Conservation (phyloP, 2,329 filamentous ascomycete genomes). For the Fusarium transvaalense region DNA sequence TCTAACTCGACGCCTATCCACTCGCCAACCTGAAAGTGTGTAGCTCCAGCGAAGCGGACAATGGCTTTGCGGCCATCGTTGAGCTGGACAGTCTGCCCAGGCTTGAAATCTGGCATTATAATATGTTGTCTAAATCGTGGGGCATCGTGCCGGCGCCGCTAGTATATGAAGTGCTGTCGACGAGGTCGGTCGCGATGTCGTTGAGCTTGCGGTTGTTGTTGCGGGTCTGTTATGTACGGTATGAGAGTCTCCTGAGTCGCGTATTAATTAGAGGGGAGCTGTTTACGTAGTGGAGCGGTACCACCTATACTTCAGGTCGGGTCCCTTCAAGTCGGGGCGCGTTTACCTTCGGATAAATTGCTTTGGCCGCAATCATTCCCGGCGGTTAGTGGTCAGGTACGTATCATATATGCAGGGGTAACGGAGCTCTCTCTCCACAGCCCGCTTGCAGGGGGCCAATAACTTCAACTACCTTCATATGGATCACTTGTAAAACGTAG, state of each 20-base stretch:
- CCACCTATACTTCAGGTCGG: background rate
- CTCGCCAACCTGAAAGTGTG: slow-evolving; percentile 82
- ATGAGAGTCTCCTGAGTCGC: slow-evolving; percentile 40
- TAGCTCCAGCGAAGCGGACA: slow-evolving; percentile 84
- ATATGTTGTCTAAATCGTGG: slow-evolving; percentile 40
- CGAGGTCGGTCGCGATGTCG: slow-evolving; percentile 4
- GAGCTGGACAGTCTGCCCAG: slow-evolving; percentile 83
- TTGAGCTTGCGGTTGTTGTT: slow-evolving; percentile 12
- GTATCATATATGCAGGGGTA: slow-evolving; percentile 31
- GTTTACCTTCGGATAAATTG: slow-evolving; percentile 49
- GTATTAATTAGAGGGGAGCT: slow-evolving; percentile 36
- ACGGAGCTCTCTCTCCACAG: slow-evolving; percentile 9
- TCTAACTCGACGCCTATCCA: slow-evolving; percentile 94
- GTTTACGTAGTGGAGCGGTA: slow-evolving; percentile 25
- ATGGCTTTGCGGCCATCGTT: slow-evolving; percentile 80
- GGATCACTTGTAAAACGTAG: slow-evolving; percentile 18
- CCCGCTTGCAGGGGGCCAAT: slow-evolving; percentile 8
- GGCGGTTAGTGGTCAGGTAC: slow-evolving; percentile 34
- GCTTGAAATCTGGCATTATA: slow-evolving; percentile 66
- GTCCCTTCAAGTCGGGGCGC: slow-evolving; percentile 39
- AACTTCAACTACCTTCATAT: slow-evolving; percentile 5
- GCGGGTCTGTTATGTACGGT: slow-evolving; percentile 14
- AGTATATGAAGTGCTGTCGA: slow-evolving; percentile 13
- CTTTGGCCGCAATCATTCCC: slow-evolving; percentile 42
- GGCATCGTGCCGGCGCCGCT: slow-evolving; percentile 51